phyloP scores from a whole-genome alignment of 345 rosid species.

The Chamaenerion angustifolium region DNA sequence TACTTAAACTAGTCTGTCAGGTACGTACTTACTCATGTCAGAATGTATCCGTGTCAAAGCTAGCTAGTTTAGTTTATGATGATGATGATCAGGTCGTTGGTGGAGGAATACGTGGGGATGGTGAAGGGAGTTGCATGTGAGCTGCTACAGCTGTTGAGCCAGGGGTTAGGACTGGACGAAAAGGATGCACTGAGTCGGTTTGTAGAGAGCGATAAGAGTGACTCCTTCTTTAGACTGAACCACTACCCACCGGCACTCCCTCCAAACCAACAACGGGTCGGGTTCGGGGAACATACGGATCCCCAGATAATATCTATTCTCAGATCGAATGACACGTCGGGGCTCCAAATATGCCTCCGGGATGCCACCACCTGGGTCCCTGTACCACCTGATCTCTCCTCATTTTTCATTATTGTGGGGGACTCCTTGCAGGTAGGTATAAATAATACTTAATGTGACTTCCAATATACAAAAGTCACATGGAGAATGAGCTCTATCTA shows the following conservation, averaged over 20 bases:
- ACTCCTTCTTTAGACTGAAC: conserved; percentile 39
- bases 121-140: conserved; percentile 20
- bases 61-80: too few species aligned
- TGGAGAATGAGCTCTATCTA: too few species aligned
- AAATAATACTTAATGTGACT: too few species aligned
- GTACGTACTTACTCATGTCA: too few species aligned
- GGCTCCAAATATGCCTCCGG: conserved; percentile 34
- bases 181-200: conserved; percentile 20
- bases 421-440: conserved; percentile 43
- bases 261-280: conserved; percentile 13
- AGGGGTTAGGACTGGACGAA: conserved; percentile 20
- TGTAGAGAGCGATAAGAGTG: conserved; percentile 26
- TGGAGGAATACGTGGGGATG: conserved; percentile 18
- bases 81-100: not conserved
- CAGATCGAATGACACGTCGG: conserved; percentile 45
- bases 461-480: too few species aligned
- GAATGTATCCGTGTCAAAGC: too few species aligned
- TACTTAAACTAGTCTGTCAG: too few species aligned
- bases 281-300: conserved; percentile 61
- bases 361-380: conserved; percentile 49
- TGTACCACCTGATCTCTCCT: conserved; percentile 36
- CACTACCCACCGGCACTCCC: conserved; percentile 36
- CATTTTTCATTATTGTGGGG: conserved; percentile 40
- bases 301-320: conserved; percentile 48
- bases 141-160: conserved; percentile 21